Evolutionary conservation across 106 monocot species (phyloP).

Genomic region (Chionographis japonica): DNA sequence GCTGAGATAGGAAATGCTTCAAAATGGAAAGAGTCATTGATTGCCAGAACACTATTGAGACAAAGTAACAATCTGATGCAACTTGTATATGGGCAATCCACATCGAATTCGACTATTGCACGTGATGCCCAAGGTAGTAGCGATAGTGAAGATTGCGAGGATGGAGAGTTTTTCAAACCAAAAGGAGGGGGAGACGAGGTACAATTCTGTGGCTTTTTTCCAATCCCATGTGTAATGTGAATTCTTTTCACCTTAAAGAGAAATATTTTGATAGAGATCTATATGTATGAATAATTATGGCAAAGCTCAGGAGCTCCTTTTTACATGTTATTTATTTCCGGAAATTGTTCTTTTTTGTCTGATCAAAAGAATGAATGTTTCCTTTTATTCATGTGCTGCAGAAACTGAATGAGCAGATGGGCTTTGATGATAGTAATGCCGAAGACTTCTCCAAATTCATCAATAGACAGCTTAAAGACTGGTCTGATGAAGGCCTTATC

Average conservation of each 20-base stretch:
- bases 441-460: slow-evolving; percentile 81
- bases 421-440: slow-evolving; percentile 30
- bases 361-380: neutral
- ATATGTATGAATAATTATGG: too few relatives aligned
- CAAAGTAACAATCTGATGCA: slow-evolving; percentile 70
- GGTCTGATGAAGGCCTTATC: slow-evolving; percentile 66
- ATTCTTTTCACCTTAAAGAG: too few relatives aligned
- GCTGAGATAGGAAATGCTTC: too few relatives aligned
- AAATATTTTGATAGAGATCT: too few relatives aligned
- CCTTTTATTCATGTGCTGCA: slow-evolving; percentile 27
- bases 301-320: too few relatives aligned
- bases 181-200: slow-evolving; percentile 76
- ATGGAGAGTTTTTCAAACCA: slow-evolving; percentile 76
- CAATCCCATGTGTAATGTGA: neutral
- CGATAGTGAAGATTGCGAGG: slow-evolving; percentile 63
- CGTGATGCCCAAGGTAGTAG: too few relatives aligned
- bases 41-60: slow-evolving; percentile 38
- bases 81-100: slow-evolving; percentile 76
- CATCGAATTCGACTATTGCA: slow-evolving; percentile 17
- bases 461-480: slow-evolving; percentile 61
- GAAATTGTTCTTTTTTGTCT: neutral
- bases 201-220: neutral
- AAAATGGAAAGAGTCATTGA: slow-evolving; percentile 75
- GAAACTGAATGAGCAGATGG: slow-evolving; percentile 36
- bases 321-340: too few relatives aligned